Conservation (phyloP, 768 basidiomycete species). For the Collybia sp. region DNA sequence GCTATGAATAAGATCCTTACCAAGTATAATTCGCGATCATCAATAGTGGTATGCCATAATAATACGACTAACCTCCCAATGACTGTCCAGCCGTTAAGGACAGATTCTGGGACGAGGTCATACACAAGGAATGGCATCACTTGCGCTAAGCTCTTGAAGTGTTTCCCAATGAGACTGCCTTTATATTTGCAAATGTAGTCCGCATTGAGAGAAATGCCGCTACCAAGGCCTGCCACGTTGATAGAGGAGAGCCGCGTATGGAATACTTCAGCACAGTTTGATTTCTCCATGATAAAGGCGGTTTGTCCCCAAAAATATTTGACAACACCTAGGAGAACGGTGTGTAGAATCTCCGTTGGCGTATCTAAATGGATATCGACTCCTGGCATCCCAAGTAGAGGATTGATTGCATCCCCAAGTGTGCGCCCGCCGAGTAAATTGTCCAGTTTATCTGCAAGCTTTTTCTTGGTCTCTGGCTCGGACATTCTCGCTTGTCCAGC, state of each 20-base stretch:
- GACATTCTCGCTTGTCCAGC: neutral
- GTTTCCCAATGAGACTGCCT: slow-evolving; percentile 1
- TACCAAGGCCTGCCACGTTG: neutral
- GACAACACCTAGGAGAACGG: neutral
- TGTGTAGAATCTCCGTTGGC: neutral
- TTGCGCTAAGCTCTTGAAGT: slow-evolving; percentile 18
- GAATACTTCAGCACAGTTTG: neutral
- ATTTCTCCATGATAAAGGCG: neutral
- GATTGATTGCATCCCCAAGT: neutral
- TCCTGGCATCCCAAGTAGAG: neutral
- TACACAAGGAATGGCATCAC: slow-evolving; percentile 19
- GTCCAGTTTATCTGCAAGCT: neutral
- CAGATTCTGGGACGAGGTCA: slow-evolving; percentile 13
- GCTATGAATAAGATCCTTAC: slow-evolving; percentile 1
- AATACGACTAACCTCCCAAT: slow-evolving; percentile 11
- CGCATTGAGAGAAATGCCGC: neutral
- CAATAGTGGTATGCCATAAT: no score
- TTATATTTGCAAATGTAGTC: neutral
- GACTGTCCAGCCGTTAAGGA: slow-evolving; percentile 13
- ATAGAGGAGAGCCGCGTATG: neutral
- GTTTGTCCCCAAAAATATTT: neutral
- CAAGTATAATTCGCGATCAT: slow-evolving; percentile 17
- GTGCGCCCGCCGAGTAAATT: neutral
- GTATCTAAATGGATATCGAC: neutral
- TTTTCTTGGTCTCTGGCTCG: neutral